Conservation (phyloP, 495 filamentous ascomycete genomes). For the Lasiosphaeria ovina region DNA sequence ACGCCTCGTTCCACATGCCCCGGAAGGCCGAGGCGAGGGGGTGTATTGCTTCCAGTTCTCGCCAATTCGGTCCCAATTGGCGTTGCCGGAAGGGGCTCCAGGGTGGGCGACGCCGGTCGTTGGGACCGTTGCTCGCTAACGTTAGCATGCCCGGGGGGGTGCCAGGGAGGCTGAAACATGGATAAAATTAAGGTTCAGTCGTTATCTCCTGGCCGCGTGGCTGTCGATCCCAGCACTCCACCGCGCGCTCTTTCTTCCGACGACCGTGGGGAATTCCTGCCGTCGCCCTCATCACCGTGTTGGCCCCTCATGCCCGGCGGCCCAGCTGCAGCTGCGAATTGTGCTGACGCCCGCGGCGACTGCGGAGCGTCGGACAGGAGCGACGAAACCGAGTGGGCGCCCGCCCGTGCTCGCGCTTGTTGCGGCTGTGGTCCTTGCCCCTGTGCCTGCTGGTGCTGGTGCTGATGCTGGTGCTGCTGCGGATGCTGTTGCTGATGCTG, state of each 20-base stretch:
- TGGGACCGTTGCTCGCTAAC: constrained; percentile 8
- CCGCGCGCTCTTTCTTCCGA: constrained; percentile 31
- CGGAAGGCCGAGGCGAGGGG: no score
- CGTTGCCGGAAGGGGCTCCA: no score
- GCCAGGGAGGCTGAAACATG: constrained; percentile 36
- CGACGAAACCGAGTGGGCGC: constrained; percentile 48
- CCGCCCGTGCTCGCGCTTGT: constrained; percentile 28
- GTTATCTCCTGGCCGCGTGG: constrained; percentile 35
- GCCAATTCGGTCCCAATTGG: no score
- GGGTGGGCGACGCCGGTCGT: no score
- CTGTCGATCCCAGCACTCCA: constrained; percentile 34
- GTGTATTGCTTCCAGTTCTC: no score
- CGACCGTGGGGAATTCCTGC: constrained; percentile 23
- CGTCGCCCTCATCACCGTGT: constrained; percentile 21
- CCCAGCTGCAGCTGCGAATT: constrained; percentile 13
- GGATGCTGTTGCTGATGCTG: constrained; percentile 17
- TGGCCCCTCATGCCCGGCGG: constrained; percentile 30
- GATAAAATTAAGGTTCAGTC: constrained; percentile 41
- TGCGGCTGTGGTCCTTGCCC: constrained; percentile 15
- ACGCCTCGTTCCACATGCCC: no score
- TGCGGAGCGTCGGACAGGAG: constrained; percentile 44
- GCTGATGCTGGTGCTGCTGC: constrained; percentile 17
- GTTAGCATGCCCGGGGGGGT: constrained; percentile 3
- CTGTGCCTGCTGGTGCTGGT: constrained; percentile 11
- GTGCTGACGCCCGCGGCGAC: constrained; percentile 32